These are phyloP conservation scores for Cystofilobasidium capitatum DNA, from an alignment of 768 basidiomycete species.

Conservation along the genomic window DNA sequence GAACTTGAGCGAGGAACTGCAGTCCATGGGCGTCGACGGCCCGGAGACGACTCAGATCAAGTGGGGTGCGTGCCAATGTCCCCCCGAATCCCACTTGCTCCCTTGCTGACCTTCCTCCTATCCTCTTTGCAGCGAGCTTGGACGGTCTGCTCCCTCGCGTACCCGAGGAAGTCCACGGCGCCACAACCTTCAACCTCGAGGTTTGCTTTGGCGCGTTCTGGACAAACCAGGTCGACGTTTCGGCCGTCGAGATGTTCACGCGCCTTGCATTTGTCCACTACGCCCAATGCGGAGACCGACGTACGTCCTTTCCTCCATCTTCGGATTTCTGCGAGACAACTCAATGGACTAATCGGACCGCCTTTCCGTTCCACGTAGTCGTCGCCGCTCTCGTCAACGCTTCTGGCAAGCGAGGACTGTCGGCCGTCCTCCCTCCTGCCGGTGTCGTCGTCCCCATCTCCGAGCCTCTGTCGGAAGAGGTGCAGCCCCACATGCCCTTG, in stretches of 20 bases:
- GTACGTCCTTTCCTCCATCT: neutral
- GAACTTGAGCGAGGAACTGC: constrained; percentile 29
- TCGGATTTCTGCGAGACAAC: neutral
- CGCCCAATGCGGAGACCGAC: constrained; percentile 36
- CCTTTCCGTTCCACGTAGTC: neutral
- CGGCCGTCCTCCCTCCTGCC: constrained; percentile 3
- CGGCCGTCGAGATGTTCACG: constrained; percentile 36
- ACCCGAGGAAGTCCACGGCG: neutral
- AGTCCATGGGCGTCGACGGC: constrained; percentile 35
- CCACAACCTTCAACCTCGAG: constrained; percentile 34
- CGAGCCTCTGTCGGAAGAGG: neutral
- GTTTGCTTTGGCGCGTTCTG: constrained; percentile 38
- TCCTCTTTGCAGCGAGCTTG: constrained; percentile 8
- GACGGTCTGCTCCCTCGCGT: constrained; percentile 15
- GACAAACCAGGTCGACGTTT: constrained; percentile 19
- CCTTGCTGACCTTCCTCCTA: neutral
- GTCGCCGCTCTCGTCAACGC: neutral
- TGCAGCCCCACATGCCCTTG: constrained; percentile 12
- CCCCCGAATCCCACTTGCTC: too few species aligned
- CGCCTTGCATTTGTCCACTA: constrained; percentile 37
- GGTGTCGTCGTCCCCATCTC: neutral
- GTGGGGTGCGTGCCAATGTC: constrained; percentile 30
- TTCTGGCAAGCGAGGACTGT: constrained; percentile 4
- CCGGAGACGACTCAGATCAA: constrained; percentile 35
- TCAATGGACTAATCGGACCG: too few species aligned